Percentiles rank a stretch among this genome's conserved stretches.
phyloP scores from a whole-genome alignment of 176 grass and related monocot species.

The Triticum aestivum region DNA sequence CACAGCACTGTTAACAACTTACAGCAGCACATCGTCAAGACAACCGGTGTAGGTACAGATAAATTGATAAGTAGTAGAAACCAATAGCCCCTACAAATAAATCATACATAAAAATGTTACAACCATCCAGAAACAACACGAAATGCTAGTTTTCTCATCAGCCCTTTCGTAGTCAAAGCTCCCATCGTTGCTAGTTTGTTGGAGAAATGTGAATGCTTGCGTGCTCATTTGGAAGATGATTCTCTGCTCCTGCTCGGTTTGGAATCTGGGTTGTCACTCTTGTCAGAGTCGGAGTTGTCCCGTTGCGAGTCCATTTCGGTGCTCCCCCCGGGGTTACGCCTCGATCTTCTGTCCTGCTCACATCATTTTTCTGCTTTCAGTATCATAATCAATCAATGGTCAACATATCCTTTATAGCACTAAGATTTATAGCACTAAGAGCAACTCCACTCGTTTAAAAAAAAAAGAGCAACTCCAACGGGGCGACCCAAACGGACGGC shows the following conservation, averaged over 20 bases:
- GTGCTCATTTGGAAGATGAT: slow-evolving; percentile 50
- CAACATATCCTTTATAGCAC: neutral
- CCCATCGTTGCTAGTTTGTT: slow-evolving; percentile 22
- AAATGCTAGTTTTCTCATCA: neutral
- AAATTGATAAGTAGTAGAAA: slow-evolving; percentile 30
- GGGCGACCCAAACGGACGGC: no score
- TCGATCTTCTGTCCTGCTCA: slow-evolving; percentile 64
- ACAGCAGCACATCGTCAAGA: slow-evolving; percentile 38
- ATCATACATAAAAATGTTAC: slow-evolving; percentile 33
- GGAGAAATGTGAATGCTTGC: slow-evolving; percentile 15
- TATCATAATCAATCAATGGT: neutral
- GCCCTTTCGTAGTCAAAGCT: slow-evolving; percentile 14
- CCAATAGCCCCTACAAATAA: slow-evolving; percentile 60
- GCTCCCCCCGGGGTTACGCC: slow-evolving; percentile 43
- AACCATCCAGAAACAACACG: slow-evolving; percentile 3
- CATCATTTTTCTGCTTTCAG: slow-evolving; percentile 9
- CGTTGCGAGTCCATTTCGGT: slow-evolving; percentile 66
- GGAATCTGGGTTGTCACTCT: slow-evolving; percentile 73
- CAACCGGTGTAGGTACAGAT: slow-evolving; percentile 24
- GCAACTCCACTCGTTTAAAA: no score
- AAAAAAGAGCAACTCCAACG: no score
- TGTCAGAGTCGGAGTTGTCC: slow-evolving; percentile 77
- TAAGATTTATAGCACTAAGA: no score
- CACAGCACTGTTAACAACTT: slow-evolving; percentile 42
- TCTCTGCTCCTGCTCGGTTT: slow-evolving; percentile 52